phyloP scores from a whole-genome alignment of 495 filamentous ascomycete genomes.

The Aspergillus affinis region DNA sequence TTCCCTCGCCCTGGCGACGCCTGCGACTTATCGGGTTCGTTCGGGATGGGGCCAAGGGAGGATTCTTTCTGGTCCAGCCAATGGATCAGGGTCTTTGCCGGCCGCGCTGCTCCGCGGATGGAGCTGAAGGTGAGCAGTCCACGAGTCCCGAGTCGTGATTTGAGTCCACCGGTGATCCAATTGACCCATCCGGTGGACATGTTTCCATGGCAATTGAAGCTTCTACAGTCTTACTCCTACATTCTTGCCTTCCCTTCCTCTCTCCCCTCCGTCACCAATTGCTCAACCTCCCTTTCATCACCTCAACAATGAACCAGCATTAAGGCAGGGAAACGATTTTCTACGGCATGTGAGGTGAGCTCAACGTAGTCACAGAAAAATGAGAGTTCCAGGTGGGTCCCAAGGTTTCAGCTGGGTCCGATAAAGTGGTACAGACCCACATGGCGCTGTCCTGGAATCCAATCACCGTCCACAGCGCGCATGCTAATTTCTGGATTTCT shows the following conservation, averaged over 20 bases:
- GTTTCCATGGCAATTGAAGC: slow-evolving; percentile 9
- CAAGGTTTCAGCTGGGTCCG: slow-evolving; percentile 19
- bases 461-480: background rate
- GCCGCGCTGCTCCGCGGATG: slow-evolving; percentile 18
- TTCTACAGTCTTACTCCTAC: background rate
- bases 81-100: slow-evolving; percentile 12
- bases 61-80: slow-evolving; percentile 19
- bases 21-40: slow-evolving; percentile 23
- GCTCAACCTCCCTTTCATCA: background rate
- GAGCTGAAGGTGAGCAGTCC: slow-evolving; percentile 15
- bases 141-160: slow-evolving; percentile 9
- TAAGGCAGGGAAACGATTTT: background rate
- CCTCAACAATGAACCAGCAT: background rate
- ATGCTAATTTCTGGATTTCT: slow-evolving; percentile 19
- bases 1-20: background rate
- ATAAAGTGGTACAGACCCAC: slow-evolving; percentile 24
- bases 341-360: background rate
- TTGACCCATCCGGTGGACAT: slow-evolving; percentile 11
- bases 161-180: slow-evolving; percentile 23
- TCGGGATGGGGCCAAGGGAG: slow-evolving; percentile 25
- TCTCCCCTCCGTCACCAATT: background rate
- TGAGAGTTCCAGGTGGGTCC: slow-evolving; percentile 20
- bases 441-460: slow-evolving; percentile 2
- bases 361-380: slow-evolving; percentile 6
- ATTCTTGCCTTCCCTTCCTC: background rate